Percentiles rank a stretch among this genome's conserved stretches.
phyloP scores from a whole-genome alignment of 2,329 filamentous ascomycete species.

The Neospermospora avenae region DNA sequence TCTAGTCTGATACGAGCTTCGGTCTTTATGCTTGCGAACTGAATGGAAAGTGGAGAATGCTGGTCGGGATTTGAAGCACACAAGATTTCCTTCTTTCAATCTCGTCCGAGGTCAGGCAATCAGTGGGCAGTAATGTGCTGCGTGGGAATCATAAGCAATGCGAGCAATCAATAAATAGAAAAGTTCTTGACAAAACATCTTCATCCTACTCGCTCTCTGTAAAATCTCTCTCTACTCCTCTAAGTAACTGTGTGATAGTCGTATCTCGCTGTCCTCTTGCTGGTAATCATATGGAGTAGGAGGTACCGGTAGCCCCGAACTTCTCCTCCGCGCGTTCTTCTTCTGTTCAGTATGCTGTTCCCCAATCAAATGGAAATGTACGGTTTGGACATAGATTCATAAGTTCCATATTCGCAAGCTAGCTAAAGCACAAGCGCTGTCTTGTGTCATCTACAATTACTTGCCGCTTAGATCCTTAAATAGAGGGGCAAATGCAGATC shows the following conservation, averaged over 20 bases:
- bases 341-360: too few species aligned
- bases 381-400: too few species aligned
- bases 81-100: not conserved
- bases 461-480: not conserved
- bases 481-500: not conserved
- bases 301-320: too few species aligned
- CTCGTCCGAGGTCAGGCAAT: not conserved
- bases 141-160: not conserved
- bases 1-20: constrained; percentile 8
- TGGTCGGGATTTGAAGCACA: not conserved
- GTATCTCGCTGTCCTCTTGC: too few species aligned
- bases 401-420: too few species aligned
- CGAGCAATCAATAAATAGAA: constrained; percentile 9
- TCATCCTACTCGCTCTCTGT: not conserved
- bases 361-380: too few species aligned
- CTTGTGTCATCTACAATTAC: too few species aligned
- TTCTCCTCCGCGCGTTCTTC: too few species aligned
- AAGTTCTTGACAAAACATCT: not conserved
- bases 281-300: too few species aligned
- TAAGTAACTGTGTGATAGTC: too few species aligned
- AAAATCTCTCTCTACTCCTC: too few species aligned
- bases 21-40: constrained; percentile 7
- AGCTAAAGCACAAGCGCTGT: too few species aligned
- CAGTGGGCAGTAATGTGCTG: not conserved
- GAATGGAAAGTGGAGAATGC: not conserved